phyloP scores from a whole-genome alignment of 1,139 yeast genomes.

The Saccharomycopsis hybrid region DNA sequence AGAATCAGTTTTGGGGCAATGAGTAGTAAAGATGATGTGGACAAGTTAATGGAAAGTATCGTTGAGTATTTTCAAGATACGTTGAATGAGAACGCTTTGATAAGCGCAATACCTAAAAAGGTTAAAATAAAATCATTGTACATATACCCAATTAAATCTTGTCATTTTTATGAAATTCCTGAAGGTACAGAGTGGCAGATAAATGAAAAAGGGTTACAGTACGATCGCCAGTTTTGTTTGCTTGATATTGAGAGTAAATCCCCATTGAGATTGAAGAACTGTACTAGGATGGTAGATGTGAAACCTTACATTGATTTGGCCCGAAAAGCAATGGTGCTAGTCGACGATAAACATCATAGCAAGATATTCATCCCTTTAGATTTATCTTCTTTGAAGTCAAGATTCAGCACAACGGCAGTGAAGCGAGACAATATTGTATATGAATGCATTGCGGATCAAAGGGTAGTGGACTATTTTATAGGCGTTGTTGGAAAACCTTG shows the following conservation, averaged over 20 bases:
- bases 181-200: conserved; percentile 28
- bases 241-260: conserved; percentile 26
- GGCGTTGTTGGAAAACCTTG: conserved; percentile 7
- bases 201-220: conserved; percentile 29
- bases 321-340: conserved; percentile 20
- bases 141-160: conserved; percentile 38
- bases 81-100: background rate
- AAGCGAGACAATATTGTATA: background rate
- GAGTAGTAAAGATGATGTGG: conserved; percentile 30
- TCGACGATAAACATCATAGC: too few species aligned
- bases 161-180: conserved; percentile 31
- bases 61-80: conserved; percentile 25
- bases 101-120: background rate
- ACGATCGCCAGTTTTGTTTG: conserved; percentile 35
- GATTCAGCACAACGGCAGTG: too few species aligned
- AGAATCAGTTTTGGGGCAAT: conserved; percentile 38
- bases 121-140: conserved; percentile 24
- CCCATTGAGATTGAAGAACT: conserved; percentile 30
- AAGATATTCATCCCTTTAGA: too few species aligned
- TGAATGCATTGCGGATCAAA: conserved; percentile 15
- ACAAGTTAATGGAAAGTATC: conserved; percentile 27
- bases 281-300: conserved; percentile 31
- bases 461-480: background rate
- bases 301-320: conserved; percentile 26
- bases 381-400: too few species aligned